These are phyloP conservation scores for Neurospora tetrasperma DNA, from an alignment of 495 filamentous ascomycete genomes.

Conservation along the genomic window DNA sequence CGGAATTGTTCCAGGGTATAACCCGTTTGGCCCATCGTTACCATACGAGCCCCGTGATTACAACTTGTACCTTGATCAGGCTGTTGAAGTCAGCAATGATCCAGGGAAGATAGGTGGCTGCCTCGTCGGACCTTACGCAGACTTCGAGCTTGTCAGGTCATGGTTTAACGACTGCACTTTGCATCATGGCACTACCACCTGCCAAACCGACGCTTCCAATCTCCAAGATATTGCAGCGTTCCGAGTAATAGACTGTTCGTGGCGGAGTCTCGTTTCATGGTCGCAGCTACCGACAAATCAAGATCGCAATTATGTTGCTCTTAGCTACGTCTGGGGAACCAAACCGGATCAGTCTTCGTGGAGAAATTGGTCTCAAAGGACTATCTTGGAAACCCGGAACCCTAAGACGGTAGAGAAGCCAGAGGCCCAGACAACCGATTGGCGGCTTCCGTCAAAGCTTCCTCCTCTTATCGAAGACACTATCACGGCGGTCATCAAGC, in stretches of 20 bases:
- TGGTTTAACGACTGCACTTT: not conserved
- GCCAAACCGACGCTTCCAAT: not conserved
- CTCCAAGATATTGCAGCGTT: not conserved
- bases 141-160: not conserved
- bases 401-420: no score
- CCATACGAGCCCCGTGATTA: no score
- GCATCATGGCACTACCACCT: not conserved
- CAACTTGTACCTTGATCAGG: no score
- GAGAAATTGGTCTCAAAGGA: no score
- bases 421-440: no score
- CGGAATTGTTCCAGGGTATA: no score
- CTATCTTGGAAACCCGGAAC: no score
- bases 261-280: not conserved
- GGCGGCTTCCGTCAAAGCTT: not conserved
- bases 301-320: not conserved
- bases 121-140: accelerated
- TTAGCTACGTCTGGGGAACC: not conserved
- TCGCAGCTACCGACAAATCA: not conserved
- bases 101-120: not conserved
- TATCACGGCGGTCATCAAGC: not conserved
- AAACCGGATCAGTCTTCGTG: no score
- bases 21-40: no score
- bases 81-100: not conserved
- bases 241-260: not conserved
- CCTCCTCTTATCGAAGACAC: not conserved